Evolutionary conservation across 108 stramenopile genomes (phyloP), one percentile per base, ranked within the genome.

Genomic region (Skeletonema grethae): DNA sequence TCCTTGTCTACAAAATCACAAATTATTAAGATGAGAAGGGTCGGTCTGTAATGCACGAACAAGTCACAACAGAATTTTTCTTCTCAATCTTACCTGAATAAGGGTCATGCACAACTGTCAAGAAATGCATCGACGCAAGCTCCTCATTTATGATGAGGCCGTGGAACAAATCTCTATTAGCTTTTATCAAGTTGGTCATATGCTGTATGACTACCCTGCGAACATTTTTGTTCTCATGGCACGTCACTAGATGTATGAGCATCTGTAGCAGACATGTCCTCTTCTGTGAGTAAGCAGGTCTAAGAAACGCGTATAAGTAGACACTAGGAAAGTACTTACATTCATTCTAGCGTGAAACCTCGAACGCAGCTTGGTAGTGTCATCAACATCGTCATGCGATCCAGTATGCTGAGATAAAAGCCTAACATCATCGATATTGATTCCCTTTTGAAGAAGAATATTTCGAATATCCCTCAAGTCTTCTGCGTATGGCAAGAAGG

Each of bases 221-320:
- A 12, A 96, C 91, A 38, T 86, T 86, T 28, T 80, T 76, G 66
- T 85, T 93, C 71, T 94, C 95, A 32, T 92, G 89, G 35, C 66
- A 73, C 9, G 73, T 22, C 9, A 75, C 45, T 22, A 81, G 35
- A 16, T 70, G 72, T 15, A 69, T 75, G 28, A 81, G 67, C 55
- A 62, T 72, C 70, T 72, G 29, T 20, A 16, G 41, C 6, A 29
- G 38, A 39, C 11, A 45, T n/a, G 13, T 55, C 2, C 50, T 53
- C 50, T 20, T 53, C 18, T 0, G 20, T 53, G 8, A 53, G 50
- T 22, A 53, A 53, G 18, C 22, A 53, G 22, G 41, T 43, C 2
- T 43, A n/a, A n/a, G 16, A 7, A 9, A 24, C 22, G 9, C 16
- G 25, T 28, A 28, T 28, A 28, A 28, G 25, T 28, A 22, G 50